Conservation (phyloP, 2,329 filamentous ascomycete genomes). For the Chaetothyriales sp. region DNA sequence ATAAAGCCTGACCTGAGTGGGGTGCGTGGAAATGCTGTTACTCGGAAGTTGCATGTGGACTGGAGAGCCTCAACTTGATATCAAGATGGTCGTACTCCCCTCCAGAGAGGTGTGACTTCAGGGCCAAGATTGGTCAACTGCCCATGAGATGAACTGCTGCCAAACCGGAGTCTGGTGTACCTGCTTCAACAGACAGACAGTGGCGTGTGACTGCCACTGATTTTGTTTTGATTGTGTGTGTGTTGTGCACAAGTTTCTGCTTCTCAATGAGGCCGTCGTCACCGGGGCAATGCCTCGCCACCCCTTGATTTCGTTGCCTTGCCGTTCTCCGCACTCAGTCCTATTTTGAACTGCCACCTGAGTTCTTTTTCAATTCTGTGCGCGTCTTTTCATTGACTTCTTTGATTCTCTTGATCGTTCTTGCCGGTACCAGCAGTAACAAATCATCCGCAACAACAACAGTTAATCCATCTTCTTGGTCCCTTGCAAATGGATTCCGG, state of each 20-base stretch:
- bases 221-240: not conserved
- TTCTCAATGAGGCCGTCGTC: not conserved
- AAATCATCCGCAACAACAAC: constrained; percentile 1
- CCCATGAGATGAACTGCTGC: not conserved
- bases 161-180: not conserved
- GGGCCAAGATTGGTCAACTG: too few species aligned
- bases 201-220: not conserved
- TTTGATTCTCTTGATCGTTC: not conserved
- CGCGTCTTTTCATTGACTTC: not conserved
- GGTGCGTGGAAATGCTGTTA: not conserved
- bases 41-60: not conserved
- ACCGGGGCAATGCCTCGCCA: not conserved
- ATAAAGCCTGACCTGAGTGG: not conserved
- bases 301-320: not conserved
- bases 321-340: not conserved
- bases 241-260: too few species aligned
- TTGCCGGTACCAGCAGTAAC: not conserved
- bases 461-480: not conserved
- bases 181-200: not conserved
- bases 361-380: not conserved
- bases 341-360: not conserved
- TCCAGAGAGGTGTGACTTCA: not conserved
- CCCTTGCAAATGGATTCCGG: not conserved
- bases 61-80: not conserved
- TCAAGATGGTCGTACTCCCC: not conserved